phyloP scores from a whole-genome alignment of 2,329 filamentous ascomycete species.

The Exophiala sp. region DNA sequence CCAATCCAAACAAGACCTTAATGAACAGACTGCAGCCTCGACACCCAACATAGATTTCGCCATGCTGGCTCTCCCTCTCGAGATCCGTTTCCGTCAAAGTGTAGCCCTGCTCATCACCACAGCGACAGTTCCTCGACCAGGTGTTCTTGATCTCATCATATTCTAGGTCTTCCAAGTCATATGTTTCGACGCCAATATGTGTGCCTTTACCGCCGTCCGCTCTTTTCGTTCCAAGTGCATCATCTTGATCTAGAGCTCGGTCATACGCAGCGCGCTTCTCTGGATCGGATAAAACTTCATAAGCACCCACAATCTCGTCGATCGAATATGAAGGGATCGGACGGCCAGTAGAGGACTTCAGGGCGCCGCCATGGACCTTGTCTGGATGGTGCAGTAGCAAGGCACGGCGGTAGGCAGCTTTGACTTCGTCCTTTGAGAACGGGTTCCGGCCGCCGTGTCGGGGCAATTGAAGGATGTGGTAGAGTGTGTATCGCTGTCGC shows the following conservation, averaged over 20 bases:
- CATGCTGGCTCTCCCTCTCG: slow-evolving; percentile 44
- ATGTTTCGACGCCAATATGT: slow-evolving; percentile 50
- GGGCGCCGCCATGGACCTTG: slow-evolving; percentile 35
- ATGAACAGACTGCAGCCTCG: slow-evolving; percentile 59
- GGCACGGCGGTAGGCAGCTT: slow-evolving; percentile 52
- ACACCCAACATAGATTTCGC: slow-evolving; percentile 55
- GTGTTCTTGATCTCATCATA: slow-evolving; percentile 35
- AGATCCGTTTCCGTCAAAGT: slow-evolving; percentile 51
- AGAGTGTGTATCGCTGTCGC: slow-evolving; percentile 26
- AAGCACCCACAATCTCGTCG: slow-evolving; percentile 56
- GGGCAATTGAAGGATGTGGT: slow-evolving; percentile 39
- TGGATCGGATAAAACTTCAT: slow-evolving; percentile 47
- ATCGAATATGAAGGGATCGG: slow-evolving; percentile 32
- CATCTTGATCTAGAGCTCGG: slow-evolving; percentile 20
- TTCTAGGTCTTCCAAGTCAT: slow-evolving; percentile 53
- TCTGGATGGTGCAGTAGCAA: slow-evolving; percentile 56
- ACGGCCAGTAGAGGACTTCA: not conserved
- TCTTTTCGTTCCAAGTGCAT: slow-evolving; percentile 30
- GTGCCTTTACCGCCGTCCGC: slow-evolving; percentile 29
- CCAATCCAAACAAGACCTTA: slow-evolving; percentile 54
- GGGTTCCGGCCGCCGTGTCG: slow-evolving; percentile 23
- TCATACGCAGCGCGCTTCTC: slow-evolving; percentile 46
- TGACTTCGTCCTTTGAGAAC: slow-evolving; percentile 42
- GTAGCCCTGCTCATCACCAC: slow-evolving; percentile 54
- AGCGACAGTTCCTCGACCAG: slow-evolving; percentile 53